A percentile compares a stretch with the other conserved stretches of the same genome.
Conservation (phyloP, 345 rosid species). For the Heritiera fomes region DNA sequence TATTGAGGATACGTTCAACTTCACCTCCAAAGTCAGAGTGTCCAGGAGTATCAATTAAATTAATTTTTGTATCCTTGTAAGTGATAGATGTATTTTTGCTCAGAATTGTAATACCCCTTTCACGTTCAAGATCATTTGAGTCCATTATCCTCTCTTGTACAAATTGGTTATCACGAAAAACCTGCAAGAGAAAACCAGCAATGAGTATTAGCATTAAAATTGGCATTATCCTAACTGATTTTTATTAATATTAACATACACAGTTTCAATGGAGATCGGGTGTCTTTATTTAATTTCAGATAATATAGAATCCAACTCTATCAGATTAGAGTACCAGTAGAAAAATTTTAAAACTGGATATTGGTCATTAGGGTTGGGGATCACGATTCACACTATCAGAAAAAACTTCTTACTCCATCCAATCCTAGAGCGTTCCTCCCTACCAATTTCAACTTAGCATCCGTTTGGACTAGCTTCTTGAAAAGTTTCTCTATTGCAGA, state of each 20-base stretch:
- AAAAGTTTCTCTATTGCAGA: background rate
- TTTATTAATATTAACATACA: background rate
- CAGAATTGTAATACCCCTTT: conserved; percentile 93
- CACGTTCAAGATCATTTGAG: conserved; percentile 94
- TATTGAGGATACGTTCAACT: conserved; percentile 97
- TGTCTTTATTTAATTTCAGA: background rate
- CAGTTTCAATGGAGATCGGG: background rate
- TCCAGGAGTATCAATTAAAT: conserved; percentile 96
- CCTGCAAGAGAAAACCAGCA: conserved; percentile 47
- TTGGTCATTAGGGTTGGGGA: background rate
- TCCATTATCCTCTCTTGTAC: conserved; percentile 96
- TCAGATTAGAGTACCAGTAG: background rate
- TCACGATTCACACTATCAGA: background rate
- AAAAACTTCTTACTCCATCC: background rate
- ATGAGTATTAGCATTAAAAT: background rate
- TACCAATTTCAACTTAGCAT: background rate
- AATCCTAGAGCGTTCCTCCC: background rate
- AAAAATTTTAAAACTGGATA: background rate
- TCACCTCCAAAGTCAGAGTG: conserved; percentile 99
- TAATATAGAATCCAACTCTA: background rate
- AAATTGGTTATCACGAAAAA: conserved; percentile 89
- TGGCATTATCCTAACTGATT: background rate
- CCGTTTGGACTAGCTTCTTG: background rate
- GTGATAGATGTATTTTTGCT: conserved; percentile 96
- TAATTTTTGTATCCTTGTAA: conserved; percentile 81